Evolutionary conservation across 805 yeast species (phyloP), one percentile per base, ranked within the genome.

Genomic region (Teunomyces cretensis): DNA sequence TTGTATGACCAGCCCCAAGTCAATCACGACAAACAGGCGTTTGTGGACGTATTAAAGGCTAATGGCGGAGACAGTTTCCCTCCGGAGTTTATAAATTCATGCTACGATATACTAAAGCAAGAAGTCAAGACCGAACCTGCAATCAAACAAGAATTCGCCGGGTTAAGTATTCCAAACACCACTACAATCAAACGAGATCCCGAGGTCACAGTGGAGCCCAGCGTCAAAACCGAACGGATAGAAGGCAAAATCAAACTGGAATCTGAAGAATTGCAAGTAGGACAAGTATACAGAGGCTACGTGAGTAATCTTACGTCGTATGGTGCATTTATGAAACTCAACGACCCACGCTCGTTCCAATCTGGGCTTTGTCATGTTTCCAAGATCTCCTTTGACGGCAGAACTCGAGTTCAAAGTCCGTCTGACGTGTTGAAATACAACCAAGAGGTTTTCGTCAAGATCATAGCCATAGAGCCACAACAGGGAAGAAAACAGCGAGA

Each of bases 311-410:
- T 87, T 1, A 80, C 81, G 35, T 62, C 76, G 2, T 91, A 81
- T 64, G 97, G 98, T 0, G 95, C 89, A 1, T 92, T 91, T 58
- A 77, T 89, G 0, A 63, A 78, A 8, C 60, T 91, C 42, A 44
- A 57, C 24, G 46, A 51, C 42, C 55, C 57, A 30, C 41, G 51
- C 30, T 53, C 62, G 7, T 39, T 59, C 61, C 15, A 81, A 69
- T 54, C 68, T 1, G 96, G 96, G 0, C 68, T 91, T 13, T 83
- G 91, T 31, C 97, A 91, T 58, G 75, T 86, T 0, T 88, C 96
- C 0, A 84, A 82, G 35, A 71, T 91, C 27, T 70, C 79, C 45
- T 63, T 55, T 43, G 67, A 64, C 45, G 71, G 71, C 4, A 58
- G 59, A n/a, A 51, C 67, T 2, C 66, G 88, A 39, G 67, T 85